Base-by-base conservation (phyloP, 2,329 filamentous ascomycete species). In the Dichotomopilus funicola region DNA sequence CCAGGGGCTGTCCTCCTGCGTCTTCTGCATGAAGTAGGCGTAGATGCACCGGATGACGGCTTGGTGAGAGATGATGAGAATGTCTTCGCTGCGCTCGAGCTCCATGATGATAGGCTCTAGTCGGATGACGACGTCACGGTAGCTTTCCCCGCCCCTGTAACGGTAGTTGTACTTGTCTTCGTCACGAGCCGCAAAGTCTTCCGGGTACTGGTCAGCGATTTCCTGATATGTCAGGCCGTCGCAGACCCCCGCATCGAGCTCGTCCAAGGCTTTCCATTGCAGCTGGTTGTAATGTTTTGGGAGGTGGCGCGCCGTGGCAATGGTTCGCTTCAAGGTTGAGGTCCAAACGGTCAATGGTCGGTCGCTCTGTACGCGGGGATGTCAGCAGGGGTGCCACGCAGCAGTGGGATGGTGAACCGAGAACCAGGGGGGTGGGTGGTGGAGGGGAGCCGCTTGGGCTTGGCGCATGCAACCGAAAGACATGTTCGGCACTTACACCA, bases 141-240 rank as follows among this genome's bases (percentile, higher is more conserved):
- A 86, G 59, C 89, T 95, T 74, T 99, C 94, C 53, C 94, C 94
- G 60, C 94, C 94, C 5, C 94, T 87, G 73, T 99, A 99, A 55
- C 94, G 90, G 75, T 99, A 99, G 76, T 99, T 97, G 82, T 97
- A 97, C 73, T 99, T 99, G 78, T 99, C 94, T 63, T 96, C 90
- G 71, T 99, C 94, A 60, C 94, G 89, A 37, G 92, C 91, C 49
- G 85, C 84, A 74, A 99, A 99, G 74, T 99, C 94, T 63, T 96
- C 91, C 0, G 94, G 94, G 69, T 89, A 97, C 53, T 81, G 76
- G 66, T 95, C 83, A 66, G 94, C 90, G 68, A 99, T 97, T 69
- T 99, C 88, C 66, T 90, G 89, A 70, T 96, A 96, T 1, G 94
- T 99, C 70, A 97, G 83, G 53, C 92, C 91, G 66, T 99, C 94